A percentile compares a stretch with the other conserved stretches of the same genome.
Conservation (phyloP, 345 rosid genomes). For the Pistacia integerrima region DNA sequence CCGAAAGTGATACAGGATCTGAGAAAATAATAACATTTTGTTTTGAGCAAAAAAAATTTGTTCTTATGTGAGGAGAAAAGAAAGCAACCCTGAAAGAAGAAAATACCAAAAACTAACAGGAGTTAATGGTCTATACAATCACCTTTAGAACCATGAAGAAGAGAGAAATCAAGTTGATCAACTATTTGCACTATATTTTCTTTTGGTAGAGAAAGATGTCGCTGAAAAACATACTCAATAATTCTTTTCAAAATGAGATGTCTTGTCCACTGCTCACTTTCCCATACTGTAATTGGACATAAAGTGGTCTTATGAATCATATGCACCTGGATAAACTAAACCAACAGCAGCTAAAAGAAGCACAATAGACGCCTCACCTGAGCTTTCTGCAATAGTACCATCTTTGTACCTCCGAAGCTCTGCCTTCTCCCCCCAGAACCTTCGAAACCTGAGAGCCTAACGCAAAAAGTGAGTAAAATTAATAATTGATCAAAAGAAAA, state of each 20-base stretch:
- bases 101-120: constrained; percentile 1
- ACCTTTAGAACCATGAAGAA: constrained; percentile 75
- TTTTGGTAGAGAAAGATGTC: constrained; percentile 64
- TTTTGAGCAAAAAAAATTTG: constrained; percentile 1
- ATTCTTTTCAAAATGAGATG: constrained; percentile 86
- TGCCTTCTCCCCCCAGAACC: constrained; percentile 91
- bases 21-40: constrained; percentile 24
- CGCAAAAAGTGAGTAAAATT: constrained; percentile 12
- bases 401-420: constrained; percentile 93
- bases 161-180: constrained; percentile 90
- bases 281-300: constrained; percentile 64
- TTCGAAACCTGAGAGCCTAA: constrained; percentile 71
- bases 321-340: constrained; percentile 8
- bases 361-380: constrained; percentile 49
- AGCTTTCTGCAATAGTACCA: constrained; percentile 94
- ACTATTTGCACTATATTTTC: constrained; percentile 60
- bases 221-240: constrained; percentile 55
- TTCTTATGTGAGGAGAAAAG: background rate
- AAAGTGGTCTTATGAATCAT: constrained; percentile 25
- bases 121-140: constrained; percentile 15
- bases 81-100: constrained; percentile 6
- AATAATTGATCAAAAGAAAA: constrained; percentile 4
- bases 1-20: constrained; percentile 73
- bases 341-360: constrained; percentile 11
- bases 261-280: constrained; percentile 60